Base-by-base conservation (phyloP, 1,284 basidiomycete species). In the Irpex sp. region DNA sequence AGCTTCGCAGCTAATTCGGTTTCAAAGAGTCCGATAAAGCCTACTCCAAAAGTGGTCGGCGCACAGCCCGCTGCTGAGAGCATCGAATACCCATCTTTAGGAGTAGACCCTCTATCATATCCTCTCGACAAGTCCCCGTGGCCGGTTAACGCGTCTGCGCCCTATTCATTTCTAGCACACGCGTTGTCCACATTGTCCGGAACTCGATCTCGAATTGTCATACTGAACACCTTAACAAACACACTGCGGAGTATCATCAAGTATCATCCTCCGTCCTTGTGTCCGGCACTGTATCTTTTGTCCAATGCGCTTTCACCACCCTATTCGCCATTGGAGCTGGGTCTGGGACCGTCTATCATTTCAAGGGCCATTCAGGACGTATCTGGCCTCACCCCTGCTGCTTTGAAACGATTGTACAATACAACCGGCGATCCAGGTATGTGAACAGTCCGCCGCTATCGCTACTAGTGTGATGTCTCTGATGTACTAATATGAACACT, bases 271-370 rank as follows among this genome's bases (percentile, higher is more conserved):
- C 65, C 79, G 8, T 91, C 92, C 53, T 81, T 97, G 53, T 76
- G 92, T 50, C 84, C 92, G 11, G 81, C 92, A n/a, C 79, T 97
- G n/a, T 97, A 97, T 75, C 85, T 97, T 31, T 80, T 96, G 47
- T 94, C 93, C 31, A 97, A 96, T 74, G 87, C 92, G 39, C 83
- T 97, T 39, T 85, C 88, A 0, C 94, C 95, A 15, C 83, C 90
- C 0, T 94, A 93, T 76, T 79, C 84, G 47, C 78, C 88, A 8
- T 76, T 90, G 61, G 93, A 95, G 72, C 82, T 94, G 26, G 92
- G 91, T 31, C 79, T 94, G 37, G 93, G 93, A 1, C 80, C 83
- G 8, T 89, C 92, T 56, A 83, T 93, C 61, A 84, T 97, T 61
- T 88, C 88, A 5, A 90, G 88, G 66, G 89, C 92, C 3, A 87